Evolutionary conservation across 2,329 filamentous ascomycete genomes (phyloP).

Genomic region (Fusarium staphyleae): DNA sequence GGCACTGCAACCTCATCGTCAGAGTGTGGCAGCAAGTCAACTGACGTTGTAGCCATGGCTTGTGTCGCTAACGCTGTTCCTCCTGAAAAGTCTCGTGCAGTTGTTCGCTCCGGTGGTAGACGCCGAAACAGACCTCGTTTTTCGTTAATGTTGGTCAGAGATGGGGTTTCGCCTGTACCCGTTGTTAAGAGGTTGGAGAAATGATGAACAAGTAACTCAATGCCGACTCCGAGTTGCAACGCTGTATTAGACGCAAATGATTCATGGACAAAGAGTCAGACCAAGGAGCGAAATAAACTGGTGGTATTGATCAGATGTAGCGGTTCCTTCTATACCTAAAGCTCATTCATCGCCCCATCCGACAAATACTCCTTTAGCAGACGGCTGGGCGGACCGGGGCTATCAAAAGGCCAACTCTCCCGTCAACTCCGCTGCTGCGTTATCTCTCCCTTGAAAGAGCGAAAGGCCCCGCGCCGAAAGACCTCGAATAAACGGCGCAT

Average conservation of each 20-base stretch:
- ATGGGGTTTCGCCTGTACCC: neutral
- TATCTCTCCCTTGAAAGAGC: slow-evolving; percentile 23
- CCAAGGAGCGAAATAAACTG: slow-evolving; percentile 5
- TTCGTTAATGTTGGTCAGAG: neutral
- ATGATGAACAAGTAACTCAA: neutral
- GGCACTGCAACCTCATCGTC: slow-evolving; percentile 36
- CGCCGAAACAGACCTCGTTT: neutral
- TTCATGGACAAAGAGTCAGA: slow-evolving; percentile 6
- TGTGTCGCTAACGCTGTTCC: neutral
- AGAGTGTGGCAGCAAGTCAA: slow-evolving; percentile 36
- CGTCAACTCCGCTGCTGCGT: slow-evolving; percentile 16
- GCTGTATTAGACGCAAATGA: slow-evolving; percentile 1
- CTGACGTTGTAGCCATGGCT: slow-evolving; percentile 38
- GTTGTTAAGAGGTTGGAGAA: slow-evolving; percentile 18
- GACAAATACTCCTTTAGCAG: slow-evolving; percentile 15
- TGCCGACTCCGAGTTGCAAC: slow-evolving; percentile 3
- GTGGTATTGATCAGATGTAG: slow-evolving; percentile 19
- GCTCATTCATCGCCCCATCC: slow-evolving; percentile 4
- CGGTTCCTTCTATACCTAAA: slow-evolving; percentile 26
- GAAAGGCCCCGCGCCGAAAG: slow-evolving; percentile 12
- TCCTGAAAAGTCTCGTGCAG: neutral
- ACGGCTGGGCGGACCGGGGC: slow-evolving; percentile 39
- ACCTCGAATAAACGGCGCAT: slow-evolving; percentile 17
- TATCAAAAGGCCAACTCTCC: slow-evolving; percentile 28
- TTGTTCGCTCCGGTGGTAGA: slow-evolving; percentile 2